These are phyloP conservation scores for Mucor racemosus DNA, from an alignment of 371 early-diverging fungal species.

Conservation along the genomic window DNA sequence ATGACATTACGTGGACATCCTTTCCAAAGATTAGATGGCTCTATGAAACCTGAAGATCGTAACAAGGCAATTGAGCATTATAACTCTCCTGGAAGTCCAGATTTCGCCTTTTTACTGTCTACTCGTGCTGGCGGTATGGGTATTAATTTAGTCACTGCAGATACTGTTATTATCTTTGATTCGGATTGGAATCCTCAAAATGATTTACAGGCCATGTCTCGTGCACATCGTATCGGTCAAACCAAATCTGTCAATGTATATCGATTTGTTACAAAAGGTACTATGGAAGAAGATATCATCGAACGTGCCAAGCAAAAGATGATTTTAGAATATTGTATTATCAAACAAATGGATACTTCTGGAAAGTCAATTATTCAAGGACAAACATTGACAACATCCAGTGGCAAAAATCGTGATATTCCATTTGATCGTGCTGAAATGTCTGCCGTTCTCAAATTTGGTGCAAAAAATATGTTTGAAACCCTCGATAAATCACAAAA, in stretches of 20 bases:
- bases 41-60: slow-evolving; percentile 89
- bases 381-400: slow-evolving; percentile 47
- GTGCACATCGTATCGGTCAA: slow-evolving; percentile 99
- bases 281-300: slow-evolving; percentile 98
- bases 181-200: slow-evolving; percentile 99
- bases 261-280: slow-evolving; percentile 96
- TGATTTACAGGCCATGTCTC: slow-evolving; percentile 99
- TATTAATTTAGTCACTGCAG: slow-evolving; percentile 98
- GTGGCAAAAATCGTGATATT: slow-evolving; percentile 53
- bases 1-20: slow-evolving; percentile 81
- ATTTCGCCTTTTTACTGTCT: slow-evolving; percentile 98
- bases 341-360: slow-evolving; percentile 98
- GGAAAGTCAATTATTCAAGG: slow-evolving; percentile 73
- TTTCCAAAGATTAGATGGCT: slow-evolving; percentile 97
- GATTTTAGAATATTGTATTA: slow-evolving; percentile 97
- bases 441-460: slow-evolving; percentile 95
- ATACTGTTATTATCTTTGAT: slow-evolving; percentile 99
- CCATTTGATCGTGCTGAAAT: slow-evolving; percentile 85
- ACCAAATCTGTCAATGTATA: slow-evolving; percentile 98
- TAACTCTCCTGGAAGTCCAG: slow-evolving; percentile 94
- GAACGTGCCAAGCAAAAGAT: slow-evolving; percentile 98
- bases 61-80: slow-evolving; percentile 98
- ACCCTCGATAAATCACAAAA: slow-evolving; percentile 74
- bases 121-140: slow-evolving; percentile 99
- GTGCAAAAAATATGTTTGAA: slow-evolving; percentile 95